These are phyloP conservation scores for Globisporangium parvum DNA, from an alignment of 352 stramenopile genomes.

Conservation along the genomic window DNA sequence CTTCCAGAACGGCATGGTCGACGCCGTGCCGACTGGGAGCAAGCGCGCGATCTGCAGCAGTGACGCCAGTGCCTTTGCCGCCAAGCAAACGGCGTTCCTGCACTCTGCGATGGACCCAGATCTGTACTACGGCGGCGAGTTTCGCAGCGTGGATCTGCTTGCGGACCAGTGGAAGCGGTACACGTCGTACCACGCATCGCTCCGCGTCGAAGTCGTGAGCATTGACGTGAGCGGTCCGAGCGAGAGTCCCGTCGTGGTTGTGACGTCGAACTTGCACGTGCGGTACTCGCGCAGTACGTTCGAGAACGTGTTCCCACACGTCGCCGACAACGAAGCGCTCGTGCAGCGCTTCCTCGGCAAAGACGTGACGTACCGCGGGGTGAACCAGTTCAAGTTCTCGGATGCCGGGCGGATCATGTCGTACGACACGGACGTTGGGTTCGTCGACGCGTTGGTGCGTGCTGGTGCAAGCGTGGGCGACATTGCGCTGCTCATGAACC, in stretches of 20 bases:
- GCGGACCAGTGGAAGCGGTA: slow-evolving; percentile 44
- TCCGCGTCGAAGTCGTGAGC: slow-evolving; percentile 25
- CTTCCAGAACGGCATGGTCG: slow-evolving; percentile 40
- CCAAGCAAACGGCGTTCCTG: slow-evolving; percentile 29
- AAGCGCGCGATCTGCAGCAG: slow-evolving; percentile 24
- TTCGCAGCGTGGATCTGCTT: slow-evolving; percentile 18
- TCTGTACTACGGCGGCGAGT: slow-evolving; percentile 23
- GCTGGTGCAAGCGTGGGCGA: slow-evolving; percentile 37
- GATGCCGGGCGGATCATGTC: slow-evolving; percentile 30
- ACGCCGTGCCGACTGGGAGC: slow-evolving; percentile 8
- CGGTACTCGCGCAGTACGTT: slow-evolving; percentile 48
- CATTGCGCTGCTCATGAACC: slow-evolving; percentile 38
- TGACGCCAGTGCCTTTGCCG: slow-evolving; percentile 12
- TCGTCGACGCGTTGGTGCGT: slow-evolving; percentile 37
- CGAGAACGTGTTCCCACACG: slow-evolving; percentile 53
- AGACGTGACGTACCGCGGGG: slow-evolving; percentile 36
- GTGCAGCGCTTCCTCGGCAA: slow-evolving; percentile 35
- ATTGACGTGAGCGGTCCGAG: slow-evolving; percentile 35
- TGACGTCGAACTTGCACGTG: slow-evolving; percentile 36
- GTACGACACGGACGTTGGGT: slow-evolving; percentile 58
- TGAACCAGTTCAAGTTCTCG: slow-evolving; percentile 54
- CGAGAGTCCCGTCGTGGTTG: slow-evolving; percentile 40
- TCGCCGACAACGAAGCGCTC: slow-evolving; percentile 39
- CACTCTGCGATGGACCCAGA: slow-evolving; percentile 30
- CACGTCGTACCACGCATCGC: slow-evolving; percentile 26